Evolutionary conservation across 2,329 filamentous ascomycete genomes (phyloP).

Genomic region (Penicillium glabrum): DNA sequence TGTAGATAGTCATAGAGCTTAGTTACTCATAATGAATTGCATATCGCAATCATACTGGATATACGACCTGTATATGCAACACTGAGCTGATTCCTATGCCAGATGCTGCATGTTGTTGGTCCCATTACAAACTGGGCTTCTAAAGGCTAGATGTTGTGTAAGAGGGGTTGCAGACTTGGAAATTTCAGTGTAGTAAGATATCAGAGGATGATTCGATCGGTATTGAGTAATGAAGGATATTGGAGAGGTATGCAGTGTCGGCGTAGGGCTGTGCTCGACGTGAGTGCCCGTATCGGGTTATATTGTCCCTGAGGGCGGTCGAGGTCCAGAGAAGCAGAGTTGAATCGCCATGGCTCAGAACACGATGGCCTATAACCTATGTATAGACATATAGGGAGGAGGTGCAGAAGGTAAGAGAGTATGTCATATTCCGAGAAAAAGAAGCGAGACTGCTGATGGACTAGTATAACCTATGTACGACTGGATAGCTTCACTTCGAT

Average conservation of each 20-base stretch:
- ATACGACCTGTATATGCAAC: too few species aligned
- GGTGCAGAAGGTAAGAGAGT: not conserved
- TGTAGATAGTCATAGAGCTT: too few species aligned
- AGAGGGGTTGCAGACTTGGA: too few species aligned
- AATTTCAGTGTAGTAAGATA: too few species aligned
- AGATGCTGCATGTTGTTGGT: too few species aligned
- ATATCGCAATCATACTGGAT: too few species aligned
- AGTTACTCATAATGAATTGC: too few species aligned
- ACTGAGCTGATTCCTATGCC: too few species aligned
- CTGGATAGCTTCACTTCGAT: conserved; percentile 46
- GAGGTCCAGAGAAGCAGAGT: not conserved
- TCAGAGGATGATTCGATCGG: too few species aligned
- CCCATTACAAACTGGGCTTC: too few species aligned
- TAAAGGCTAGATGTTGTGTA: too few species aligned
- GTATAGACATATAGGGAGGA: not conserved
- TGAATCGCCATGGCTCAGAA: not conserved
- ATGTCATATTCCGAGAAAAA: not conserved
- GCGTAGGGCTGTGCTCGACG: not conserved
- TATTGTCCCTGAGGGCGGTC: not conserved
- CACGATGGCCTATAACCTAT: not conserved
- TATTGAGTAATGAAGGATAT: too few species aligned
- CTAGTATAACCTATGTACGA: not conserved
- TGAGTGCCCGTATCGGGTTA: not conserved
- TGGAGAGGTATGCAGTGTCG: not conserved
- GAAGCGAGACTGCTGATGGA: not conserved